Base-by-base conservation (phyloP, 2,329 filamentous ascomycete genomes). In the Biscogniauxia sp. region DNA sequence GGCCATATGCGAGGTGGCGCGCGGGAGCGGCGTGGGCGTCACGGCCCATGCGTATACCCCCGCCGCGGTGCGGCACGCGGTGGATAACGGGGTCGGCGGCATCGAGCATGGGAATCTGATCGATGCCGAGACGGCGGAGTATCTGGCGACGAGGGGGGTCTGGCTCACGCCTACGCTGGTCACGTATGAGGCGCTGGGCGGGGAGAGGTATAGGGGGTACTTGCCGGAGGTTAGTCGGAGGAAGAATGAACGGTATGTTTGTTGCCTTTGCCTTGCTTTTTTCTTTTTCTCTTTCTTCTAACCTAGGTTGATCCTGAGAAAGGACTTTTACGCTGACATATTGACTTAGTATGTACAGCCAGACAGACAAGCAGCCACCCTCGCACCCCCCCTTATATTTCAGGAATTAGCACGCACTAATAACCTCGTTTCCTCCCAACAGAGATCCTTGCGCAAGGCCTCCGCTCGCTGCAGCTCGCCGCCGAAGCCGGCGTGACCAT, bases 11-110 rank as follows among this genome's bases (percentile, higher is more conserved):
- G 78, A 78, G 23, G 79, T 81, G 1, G 84, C 84, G 0, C 72
- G 69, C 5, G 79, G 81, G 59, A 73, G 76, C 8, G 78, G 78
- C 3, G 85, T 80, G 0, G 84, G 80, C 63, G 84, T 86, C 1
- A 87, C 84, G 1, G 80, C 81, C 2, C 84, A 87, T 65, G 82
- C 82, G 0, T 86, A 87, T 69, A 86, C 83, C 0, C 78, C 82
- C 2, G 69, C 74, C 51, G 79, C 83, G 0, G 86, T 88, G 45
- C 76, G 78, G 5, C 82, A 85, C 60, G 81, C 82, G 1, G 75
- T 87, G 20, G 76, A 80, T 17, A 82, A 86, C 55, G 85, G 82
- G 2, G 80, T 80, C 1, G 72, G 64, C 23, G 80, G 80, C 0
- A 83, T 84, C 76, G 76, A 8, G 76, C 64, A 78, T 57, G 75